Evolutionary conservation across 345 rosid species (phyloP).

Genomic region (Sisymbrium irio): DNA sequence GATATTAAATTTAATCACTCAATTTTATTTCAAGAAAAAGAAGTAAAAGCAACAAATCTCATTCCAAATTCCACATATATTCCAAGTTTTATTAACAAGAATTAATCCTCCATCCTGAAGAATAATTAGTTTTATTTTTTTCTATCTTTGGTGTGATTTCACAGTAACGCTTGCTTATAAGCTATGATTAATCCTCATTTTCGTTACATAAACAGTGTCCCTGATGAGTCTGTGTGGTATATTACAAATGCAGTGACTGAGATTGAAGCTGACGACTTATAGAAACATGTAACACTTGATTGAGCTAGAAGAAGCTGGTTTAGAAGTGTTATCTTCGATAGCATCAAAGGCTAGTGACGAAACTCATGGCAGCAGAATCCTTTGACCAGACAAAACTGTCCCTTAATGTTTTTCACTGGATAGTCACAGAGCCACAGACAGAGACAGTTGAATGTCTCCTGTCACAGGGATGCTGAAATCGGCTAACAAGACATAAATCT

Average conservation of each 20-base stretch:
- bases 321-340: conserved; percentile 41
- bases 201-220: neutral
- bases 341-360: conserved; percentile 59
- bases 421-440: neutral
- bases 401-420: conserved; percentile 25
- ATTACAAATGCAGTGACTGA: conserved; percentile 45
- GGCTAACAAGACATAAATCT: conserved; percentile 23
- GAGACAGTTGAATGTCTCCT: conserved; percentile 13
- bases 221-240: neutral
- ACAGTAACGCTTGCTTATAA: too few species aligned
- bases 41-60: neutral
- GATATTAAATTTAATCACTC: too few species aligned
- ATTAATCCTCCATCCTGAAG: neutral
- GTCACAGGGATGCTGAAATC: conserved; percentile 4
- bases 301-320: conserved; percentile 56
- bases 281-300: conserved; percentile 41
- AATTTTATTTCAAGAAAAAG: neutral
- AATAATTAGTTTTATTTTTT: neutral
- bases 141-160: too few species aligned
- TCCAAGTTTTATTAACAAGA: neutral
- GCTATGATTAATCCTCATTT: neutral
- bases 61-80: neutral
- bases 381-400: conserved; percentile 36
- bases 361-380: conserved; percentile 49
- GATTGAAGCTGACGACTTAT: conserved; percentile 32